A percentile compares a stretch with the other conserved stretches of the same genome.
Conservation (phyloP, 106 monocot genomes). For the Dioscorea zingiberensis region DNA sequence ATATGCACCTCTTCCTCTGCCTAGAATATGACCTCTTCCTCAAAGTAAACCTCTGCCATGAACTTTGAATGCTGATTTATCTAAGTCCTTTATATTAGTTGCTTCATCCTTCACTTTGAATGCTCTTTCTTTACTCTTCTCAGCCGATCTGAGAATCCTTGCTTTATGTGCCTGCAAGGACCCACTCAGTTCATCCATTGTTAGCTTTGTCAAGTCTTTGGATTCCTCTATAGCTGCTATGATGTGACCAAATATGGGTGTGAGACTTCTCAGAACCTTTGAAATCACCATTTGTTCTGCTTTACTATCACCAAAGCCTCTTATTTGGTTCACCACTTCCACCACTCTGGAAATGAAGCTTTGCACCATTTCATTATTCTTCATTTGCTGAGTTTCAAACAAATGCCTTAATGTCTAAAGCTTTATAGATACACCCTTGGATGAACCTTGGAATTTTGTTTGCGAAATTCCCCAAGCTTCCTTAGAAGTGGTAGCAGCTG, state of each 20-base stretch:
- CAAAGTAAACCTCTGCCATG: too few relatives aligned
- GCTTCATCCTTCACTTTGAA: background rate
- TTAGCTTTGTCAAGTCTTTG: background rate
- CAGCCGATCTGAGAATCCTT: background rate
- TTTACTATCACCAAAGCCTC: background rate
- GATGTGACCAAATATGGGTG: background rate
- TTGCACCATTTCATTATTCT: too few relatives aligned
- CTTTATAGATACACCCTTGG: too few relatives aligned
- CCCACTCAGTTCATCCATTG: background rate
- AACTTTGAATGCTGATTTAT: background rate
- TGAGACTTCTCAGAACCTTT: background rate
- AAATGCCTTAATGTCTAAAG: too few relatives aligned
- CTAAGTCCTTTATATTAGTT: background rate
- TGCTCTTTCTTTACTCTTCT: background rate
- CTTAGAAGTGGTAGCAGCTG: too few relatives aligned
- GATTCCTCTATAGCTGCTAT: background rate
- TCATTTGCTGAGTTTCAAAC: background rate
- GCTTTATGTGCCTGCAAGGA: background rate
- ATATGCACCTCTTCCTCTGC: background rate
- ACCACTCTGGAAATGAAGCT: too few relatives aligned
- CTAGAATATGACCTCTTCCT: background rate
- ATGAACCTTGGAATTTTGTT: too few relatives aligned
- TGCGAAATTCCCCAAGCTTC: too few relatives aligned
- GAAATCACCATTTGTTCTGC: background rate
- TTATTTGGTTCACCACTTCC: too few relatives aligned